Percentiles rank a stretch among this genome's conserved stretches.
Conservation (phyloP, 2,329 filamentous ascomycete species). For the Xylaria sp. region DNA sequence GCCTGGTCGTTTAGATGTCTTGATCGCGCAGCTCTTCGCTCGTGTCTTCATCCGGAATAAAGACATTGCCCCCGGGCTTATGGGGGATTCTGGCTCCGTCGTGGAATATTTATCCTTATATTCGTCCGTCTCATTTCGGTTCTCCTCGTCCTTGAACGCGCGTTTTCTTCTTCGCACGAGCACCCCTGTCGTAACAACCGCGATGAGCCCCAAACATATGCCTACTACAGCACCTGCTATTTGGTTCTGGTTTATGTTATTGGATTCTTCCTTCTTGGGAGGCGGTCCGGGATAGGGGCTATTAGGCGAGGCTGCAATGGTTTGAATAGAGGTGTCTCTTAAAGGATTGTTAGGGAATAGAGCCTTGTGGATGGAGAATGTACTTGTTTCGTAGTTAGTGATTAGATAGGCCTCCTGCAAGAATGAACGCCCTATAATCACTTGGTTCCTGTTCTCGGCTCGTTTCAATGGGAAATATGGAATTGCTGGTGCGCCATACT, state of each 20-base stretch:
- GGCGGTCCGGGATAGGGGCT: conserved; percentile 54
- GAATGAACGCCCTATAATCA: conserved; percentile 70
- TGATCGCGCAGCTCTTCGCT: conserved; percentile 42
- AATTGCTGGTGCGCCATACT: conserved; percentile 51
- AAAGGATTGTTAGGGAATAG: conserved; percentile 53
- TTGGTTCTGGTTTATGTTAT: conserved; percentile 48
- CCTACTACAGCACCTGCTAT: conserved; percentile 55
- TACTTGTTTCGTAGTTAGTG: conserved; percentile 59
- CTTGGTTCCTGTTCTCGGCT: conserved; percentile 56
- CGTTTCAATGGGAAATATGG: conserved; percentile 72
- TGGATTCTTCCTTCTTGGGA: conserved; percentile 16
- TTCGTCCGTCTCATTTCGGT: conserved; percentile 38
- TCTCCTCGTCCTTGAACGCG: conserved; percentile 29
- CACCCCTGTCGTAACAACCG: conserved; percentile 39
- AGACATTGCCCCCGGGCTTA: conserved; percentile 41
- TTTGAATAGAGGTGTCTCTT: conserved; percentile 48
- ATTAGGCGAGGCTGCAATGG: conserved; percentile 50
- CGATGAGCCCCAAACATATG: conserved; percentile 43
- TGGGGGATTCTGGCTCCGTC: conserved; percentile 43
- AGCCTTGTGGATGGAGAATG: conserved; percentile 63
- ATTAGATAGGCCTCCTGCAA: conserved; percentile 71
- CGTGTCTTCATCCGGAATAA: conserved; percentile 50
- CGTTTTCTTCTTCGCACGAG: conserved; percentile 43
- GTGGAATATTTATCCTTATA: conserved; percentile 47
- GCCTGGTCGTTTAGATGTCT: conserved; percentile 30